phyloP scores from a whole-genome alignment of 164 flowering plant genomes.

The Vitis rupestris region DNA sequence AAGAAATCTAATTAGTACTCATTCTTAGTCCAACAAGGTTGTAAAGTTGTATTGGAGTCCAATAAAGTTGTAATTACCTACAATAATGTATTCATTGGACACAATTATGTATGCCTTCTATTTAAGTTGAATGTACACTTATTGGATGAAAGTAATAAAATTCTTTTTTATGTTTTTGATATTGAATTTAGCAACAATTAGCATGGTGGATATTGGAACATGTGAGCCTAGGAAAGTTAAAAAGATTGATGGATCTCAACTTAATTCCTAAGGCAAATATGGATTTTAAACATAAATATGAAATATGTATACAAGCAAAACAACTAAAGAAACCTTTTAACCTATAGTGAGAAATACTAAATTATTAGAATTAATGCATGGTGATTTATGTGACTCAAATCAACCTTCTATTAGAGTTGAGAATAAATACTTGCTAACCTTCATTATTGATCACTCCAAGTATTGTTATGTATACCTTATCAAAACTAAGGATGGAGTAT shows the following conservation, averaged over 20 bases:
- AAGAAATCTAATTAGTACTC: slow-evolving; percentile 5
- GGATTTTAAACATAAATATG: neutral
- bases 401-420: neutral
- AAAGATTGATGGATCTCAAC: neutral
- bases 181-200: neutral
- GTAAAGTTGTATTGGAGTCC: slow-evolving; percentile 3
- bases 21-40: slow-evolving; percentile 4
- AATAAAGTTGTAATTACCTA: slow-evolving; percentile 5
- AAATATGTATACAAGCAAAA: slow-evolving; percentile 1
- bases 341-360: neutral
- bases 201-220: slow-evolving; percentile 8
- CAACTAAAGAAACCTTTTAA: neutral
- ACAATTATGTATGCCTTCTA: slow-evolving; percentile 1
- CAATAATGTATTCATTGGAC: slow-evolving; percentile 11
- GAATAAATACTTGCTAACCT: neutral
- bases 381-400: neutral
- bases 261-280: neutral
- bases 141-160: neutral
- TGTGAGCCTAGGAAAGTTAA: neutral
- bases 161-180: neutral
- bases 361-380: neutral
- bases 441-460: slow-evolving; percentile 1
- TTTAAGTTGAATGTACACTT: slow-evolving; percentile 1
- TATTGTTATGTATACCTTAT: slow-evolving; percentile 5
- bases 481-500: neutral